Evolutionary conservation across 2,329 filamentous ascomycete genomes (phyloP), one percentile per base, ranked within the genome.

Genomic region (Fusarium falciforme): DNA sequence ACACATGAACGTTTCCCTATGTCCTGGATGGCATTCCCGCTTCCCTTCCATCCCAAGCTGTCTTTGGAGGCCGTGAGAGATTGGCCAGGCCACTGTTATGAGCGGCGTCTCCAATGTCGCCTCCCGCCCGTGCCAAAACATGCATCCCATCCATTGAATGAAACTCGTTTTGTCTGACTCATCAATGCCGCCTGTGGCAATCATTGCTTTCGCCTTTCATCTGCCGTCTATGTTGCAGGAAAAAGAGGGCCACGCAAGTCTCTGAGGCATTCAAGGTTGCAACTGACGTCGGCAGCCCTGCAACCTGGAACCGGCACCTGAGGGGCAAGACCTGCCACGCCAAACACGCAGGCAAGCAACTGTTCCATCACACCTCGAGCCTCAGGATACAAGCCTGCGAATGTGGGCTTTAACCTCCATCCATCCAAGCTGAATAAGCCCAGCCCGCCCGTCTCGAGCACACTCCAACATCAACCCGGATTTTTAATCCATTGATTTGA

Each of bases 321-420:
- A 77, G 77, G 74, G 76, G 77, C 72, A 77, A 68, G 63, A 16
- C 64, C 47, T 65, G 66, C 35, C 67, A 54, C 61, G 57, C 60
- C 59, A 61, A 62, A 73, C 42, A 14, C 36, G 22, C 49, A 52
- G 27, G 25, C 47, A 33, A 63, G 67, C 59, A 59, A 60, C 73
- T 57, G n/a, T 27, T 52, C 17, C 47, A 20, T 33, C 60, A 63
- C 74, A 67, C 54, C 67, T 70, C 70, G 67, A 76, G 66, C 70
- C 67, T 76, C 66, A 77, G 73, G 74, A 78, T 74, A 68, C 74
- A 75, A 75, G 67, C 47, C 47, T 29, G 25, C 44, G 67, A 71
- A 58, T 44, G 40, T 35, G 62, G 64, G 64, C 58, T 68, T 64
- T 61, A 36, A 49, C 68, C 47, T 61, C 54, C 42, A 47, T 47